These are phyloP conservation scores for Micromonas pusilla DNA, from an alignment of 139 green algal species.

Conservation along the genomic window DNA sequence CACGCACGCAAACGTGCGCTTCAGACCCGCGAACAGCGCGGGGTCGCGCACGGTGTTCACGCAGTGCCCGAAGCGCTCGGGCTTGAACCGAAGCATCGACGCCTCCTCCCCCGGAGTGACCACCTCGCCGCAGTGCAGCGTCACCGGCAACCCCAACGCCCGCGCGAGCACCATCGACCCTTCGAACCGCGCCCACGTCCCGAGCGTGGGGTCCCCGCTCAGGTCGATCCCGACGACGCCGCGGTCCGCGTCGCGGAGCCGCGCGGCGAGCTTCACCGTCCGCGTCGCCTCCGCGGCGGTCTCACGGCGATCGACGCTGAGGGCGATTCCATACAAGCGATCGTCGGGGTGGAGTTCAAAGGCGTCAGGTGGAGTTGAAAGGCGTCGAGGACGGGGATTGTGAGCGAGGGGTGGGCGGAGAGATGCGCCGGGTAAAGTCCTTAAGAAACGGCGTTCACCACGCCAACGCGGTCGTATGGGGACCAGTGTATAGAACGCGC, in stretches of 20 bases:
- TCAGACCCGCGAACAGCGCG: not conserved
- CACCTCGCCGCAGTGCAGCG: slow-evolving; percentile 17
- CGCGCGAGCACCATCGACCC: not conserved
- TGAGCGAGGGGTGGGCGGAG: too few species aligned
- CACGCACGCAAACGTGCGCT: not conserved
- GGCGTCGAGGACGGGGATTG: too few species aligned
- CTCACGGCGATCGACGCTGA: not conserved
- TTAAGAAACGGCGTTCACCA: too few species aligned
- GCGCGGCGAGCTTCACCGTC: slow-evolving; percentile 4
- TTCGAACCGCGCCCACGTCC: not conserved
- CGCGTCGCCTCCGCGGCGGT: not conserved
- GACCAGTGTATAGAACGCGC: too few species aligned
- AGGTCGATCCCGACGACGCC: slow-evolving; percentile 6
- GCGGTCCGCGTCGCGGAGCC: not conserved
- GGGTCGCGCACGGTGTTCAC: not conserved
- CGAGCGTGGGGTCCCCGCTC: not conserved
- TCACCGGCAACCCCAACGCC: not conserved
- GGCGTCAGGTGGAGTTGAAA: too few species aligned
- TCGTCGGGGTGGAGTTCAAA: too few species aligned
- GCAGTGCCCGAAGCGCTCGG: slow-evolving; percentile 15
- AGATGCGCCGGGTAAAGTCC: too few species aligned
- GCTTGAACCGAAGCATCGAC: not conserved
- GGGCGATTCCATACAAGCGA: too few species aligned
- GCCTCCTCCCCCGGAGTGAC: not conserved
- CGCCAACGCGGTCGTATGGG: too few species aligned